A percentile compares a stretch with the other conserved stretches of the same genome.
Evolutionary conservation across 2,329 filamentous ascomycete genomes (phyloP).

Genomic region (Claviceps fusiformis): DNA sequence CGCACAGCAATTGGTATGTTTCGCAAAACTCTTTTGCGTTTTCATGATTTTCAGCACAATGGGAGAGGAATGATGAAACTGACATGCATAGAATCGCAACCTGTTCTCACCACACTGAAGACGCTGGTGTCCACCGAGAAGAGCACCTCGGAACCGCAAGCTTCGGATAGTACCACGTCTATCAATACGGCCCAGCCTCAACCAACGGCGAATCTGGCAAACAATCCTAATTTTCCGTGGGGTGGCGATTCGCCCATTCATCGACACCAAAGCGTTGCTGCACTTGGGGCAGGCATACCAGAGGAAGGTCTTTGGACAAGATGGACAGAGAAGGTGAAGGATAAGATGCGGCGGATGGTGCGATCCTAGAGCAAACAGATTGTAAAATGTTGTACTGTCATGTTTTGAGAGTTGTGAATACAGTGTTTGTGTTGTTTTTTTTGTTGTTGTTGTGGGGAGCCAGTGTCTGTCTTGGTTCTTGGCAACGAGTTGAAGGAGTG

Average conservation of each 20-base stretch:
- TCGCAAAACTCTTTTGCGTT: not conserved
- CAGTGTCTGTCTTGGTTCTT: not conserved
- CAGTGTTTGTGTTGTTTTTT: not conserved
- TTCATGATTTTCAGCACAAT: not conserved
- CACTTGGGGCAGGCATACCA: constrained; percentile 12
- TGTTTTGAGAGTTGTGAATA: not conserved
- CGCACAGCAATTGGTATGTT: not conserved
- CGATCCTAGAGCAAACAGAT: not conserved
- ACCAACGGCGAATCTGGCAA: constrained; percentile 12
- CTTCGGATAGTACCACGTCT: constrained; percentile 8
- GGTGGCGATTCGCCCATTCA: constrained; percentile 22
- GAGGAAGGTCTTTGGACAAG: constrained; percentile 5
- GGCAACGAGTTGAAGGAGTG: not conserved
- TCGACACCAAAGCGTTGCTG: constrained; percentile 19
- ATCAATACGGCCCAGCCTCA: constrained; percentile 1
- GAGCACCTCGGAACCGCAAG: not conserved
- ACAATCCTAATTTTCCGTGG: constrained; percentile 23
- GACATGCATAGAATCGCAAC: not conserved
- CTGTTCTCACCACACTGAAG: constrained; percentile 4
- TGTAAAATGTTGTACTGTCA: not conserved
- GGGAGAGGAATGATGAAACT: not conserved
- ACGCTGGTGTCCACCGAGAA: constrained; percentile 6
- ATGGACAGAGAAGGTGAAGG: not conserved
- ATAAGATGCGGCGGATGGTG: not conserved
- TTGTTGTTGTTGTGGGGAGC: not conserved